phyloP scores from a whole-genome alignment of 169 alveolate species.

The Plasmodium chabaudi region DNA sequence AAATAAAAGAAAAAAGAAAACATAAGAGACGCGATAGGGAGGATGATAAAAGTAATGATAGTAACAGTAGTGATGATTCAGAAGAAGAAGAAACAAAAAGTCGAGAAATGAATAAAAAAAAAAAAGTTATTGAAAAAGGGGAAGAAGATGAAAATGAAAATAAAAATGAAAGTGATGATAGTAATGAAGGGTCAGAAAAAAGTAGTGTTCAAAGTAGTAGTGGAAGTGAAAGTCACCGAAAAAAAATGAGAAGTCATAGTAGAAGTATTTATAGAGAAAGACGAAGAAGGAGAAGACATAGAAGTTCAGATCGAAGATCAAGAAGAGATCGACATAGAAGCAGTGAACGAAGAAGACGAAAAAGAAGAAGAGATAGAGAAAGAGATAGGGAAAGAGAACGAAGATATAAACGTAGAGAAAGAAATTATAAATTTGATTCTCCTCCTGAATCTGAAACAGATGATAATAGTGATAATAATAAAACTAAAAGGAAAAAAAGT shows the following conservation, averaged over 20 bases:
- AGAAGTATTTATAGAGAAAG: conserved; percentile 1
- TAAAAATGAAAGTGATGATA: background rate
- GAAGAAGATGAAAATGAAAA: background rate
- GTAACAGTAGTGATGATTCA: background rate
- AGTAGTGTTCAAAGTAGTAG: conserved; percentile 1
- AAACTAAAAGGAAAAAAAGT: background rate
- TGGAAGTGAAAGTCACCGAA: background rate
- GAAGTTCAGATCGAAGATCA: background rate
- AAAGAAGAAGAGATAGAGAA: background rate
- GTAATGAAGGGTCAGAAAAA: background rate
- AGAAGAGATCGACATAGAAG: background rate
- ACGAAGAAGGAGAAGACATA: background rate
- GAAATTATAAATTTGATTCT: conserved; percentile 57
- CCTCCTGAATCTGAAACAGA: conserved; percentile 49
- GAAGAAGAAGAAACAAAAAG: background rate
- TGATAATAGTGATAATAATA: background rate
- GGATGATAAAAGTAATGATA: background rate
- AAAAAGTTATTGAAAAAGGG: background rate
- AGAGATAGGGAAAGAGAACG: conserved; percentile 12
- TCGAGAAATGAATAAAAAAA: background rate
- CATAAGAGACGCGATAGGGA: background rate
- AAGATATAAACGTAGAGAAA: background rate
- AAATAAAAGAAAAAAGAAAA: conserved; percentile 4
- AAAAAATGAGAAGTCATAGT: background rate
- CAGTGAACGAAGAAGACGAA: background rate